These are phyloP conservation scores for Penicillium hesseltinei DNA, from an alignment of 2,329 filamentous ascomycete genomes.

Conservation along the genomic window DNA sequence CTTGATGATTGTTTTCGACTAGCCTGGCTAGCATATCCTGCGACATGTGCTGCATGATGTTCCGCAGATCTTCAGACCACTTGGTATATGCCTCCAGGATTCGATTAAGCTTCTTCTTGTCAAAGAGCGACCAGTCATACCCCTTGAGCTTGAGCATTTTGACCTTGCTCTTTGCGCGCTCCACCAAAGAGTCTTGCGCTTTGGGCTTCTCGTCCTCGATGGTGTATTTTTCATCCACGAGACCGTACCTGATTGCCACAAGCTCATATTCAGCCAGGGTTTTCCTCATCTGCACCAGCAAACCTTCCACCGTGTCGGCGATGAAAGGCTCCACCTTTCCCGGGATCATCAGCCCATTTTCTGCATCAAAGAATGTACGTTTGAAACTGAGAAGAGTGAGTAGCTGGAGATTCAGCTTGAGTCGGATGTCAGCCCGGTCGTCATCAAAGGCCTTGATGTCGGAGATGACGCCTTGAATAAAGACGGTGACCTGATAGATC, in stretches of 20 bases:
- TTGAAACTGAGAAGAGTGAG: conserved; percentile 27
- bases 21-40: conserved; percentile 23
- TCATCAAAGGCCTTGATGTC: conserved; percentile 29
- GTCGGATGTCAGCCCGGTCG: conserved; percentile 24
- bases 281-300: conserved; percentile 25
- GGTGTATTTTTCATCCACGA: conserved; percentile 13
- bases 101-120: conserved; percentile 28
- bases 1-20: conserved; percentile 10
- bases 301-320: conserved; percentile 18
- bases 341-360: conserved; percentile 26
- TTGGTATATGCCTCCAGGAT: conserved; percentile 28
- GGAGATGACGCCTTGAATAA: conserved; percentile 31
- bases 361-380: conserved; percentile 18
- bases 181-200: conserved; percentile 21
- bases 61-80: conserved; percentile 27
- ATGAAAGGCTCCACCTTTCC: conserved; percentile 22
- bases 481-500: conserved; percentile 30
- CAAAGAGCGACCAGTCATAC: conserved; percentile 34
- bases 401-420: conserved; percentile 27
- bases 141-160: conserved; percentile 26
- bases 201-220: conserved; percentile 15
- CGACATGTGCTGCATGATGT: conserved; percentile 32
- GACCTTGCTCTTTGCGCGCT: conserved; percentile 24
- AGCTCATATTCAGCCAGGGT: conserved; percentile 25
- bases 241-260: conserved; percentile 22